Evolutionary conservation across 192 early-diverging fungal genomes (phyloP).

Genomic region (Backusella macrospora): DNA sequence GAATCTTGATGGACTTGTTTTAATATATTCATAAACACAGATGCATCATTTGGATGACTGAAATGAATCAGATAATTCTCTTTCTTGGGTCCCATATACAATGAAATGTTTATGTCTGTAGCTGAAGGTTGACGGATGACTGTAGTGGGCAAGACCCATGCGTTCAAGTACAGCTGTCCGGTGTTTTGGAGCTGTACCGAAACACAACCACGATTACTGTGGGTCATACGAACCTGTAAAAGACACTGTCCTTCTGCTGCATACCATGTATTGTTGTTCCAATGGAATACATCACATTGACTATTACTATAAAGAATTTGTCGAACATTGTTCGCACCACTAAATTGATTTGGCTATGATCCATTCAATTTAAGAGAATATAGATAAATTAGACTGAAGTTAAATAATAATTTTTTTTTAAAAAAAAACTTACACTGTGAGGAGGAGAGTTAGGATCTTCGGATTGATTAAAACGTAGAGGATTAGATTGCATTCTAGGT

Average conservation of each 20-base stretch:
- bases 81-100: conserved; percentile 50
- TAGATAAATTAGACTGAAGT: too few species aligned
- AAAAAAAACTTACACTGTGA: conserved; percentile 5
- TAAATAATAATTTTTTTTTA: too few species aligned
- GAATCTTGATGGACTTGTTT: conserved; percentile 43
- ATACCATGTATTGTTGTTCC: conserved; percentile 55
- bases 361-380: too few species aligned
- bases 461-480: not conserved
- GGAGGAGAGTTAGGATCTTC: conserved; percentile 24
- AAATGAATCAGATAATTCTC: conserved; percentile 55
- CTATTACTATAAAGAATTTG: conserved; percentile 31
- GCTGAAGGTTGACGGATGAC: conserved; percentile 45
- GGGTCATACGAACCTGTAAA: conserved; percentile 49
- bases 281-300: conserved; percentile 56
- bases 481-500: conserved; percentile 7
- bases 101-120: conserved; percentile 52
- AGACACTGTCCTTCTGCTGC: conserved; percentile 50
- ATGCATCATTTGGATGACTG: conserved; percentile 39
- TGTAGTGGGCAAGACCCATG: conserved; percentile 56
- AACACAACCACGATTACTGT: conserved; percentile 45
- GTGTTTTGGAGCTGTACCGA: conserved; percentile 42
- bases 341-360: conserved; percentile 17
- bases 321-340: conserved; percentile 9
- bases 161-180: conserved; percentile 54
- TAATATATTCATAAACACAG: conserved; percentile 43